Evolutionary conservation across 768 basidiomycete genomes (phyloP), one percentile per base, ranked within the genome.

Genomic region (Macrocybe gigantea): DNA sequence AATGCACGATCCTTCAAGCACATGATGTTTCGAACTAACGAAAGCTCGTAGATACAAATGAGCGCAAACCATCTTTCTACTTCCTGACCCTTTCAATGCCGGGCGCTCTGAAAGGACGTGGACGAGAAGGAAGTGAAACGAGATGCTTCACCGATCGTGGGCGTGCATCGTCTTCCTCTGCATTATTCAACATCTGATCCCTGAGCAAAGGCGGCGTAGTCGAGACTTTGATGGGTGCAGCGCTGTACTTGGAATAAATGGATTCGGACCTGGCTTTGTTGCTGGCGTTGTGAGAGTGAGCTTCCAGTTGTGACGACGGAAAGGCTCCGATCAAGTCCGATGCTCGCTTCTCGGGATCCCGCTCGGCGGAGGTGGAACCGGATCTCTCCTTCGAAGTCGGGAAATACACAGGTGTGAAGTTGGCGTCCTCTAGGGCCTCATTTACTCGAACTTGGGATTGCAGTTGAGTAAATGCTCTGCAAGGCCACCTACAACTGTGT

Each of bases 391-490:
- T 49, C 11, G 56, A 62, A 47, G 59, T 66, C 42, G 66, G 50
- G 49, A 76, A 73, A 39, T 63, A 64, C 11, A 71, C 69, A 1
- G 71, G 70, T 0, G 73, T 69, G 45, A 76, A 76, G 57, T 72
- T 67, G 22, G 65, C 64, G 6, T 63, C 69, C 32, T 72, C 73
- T 10, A 75, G 63, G 9, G 62, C 68, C 29, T 67, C 63, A 3
- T 53, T 64, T 5, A 70, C 73, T 54, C 66, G 63, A 38, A 76
- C 74, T 73, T 38, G 10, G 12, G 41, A 1, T 38, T 22, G 38
- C 22, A 13, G 7, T 30, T 33, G 30, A 29, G 9, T 39, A 7
- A 2, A 32, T 10, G 31, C 9, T 33, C 9, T 29, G 11, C 5
- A 29, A 43, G 14, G 8, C 22, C 11, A 43, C 11, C 9, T 42